Evolutionary conservation across 176 grass and related monocot genomes (phyloP).

Genomic region (Panicum miliaceum): DNA sequence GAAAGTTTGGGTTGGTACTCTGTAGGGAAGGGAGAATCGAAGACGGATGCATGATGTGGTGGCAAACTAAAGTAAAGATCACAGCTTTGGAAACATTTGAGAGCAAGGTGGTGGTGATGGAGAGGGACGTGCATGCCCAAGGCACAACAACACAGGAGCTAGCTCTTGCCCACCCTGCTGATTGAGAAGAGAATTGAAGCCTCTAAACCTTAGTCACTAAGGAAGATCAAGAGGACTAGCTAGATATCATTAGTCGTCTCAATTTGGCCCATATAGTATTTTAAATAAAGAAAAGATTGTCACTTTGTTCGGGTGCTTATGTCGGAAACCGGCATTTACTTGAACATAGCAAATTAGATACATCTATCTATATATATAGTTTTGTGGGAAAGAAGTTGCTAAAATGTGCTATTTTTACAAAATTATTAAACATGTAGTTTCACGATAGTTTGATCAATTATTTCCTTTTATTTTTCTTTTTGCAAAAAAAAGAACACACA

Average conservation of each 20-base stretch:
- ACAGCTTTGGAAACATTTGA: conserved; percentile 22
- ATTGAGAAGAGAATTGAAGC: background rate
- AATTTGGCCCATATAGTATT: background rate
- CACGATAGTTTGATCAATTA: background rate
- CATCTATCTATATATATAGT: background rate
- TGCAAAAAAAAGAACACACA: too few relatives aligned
- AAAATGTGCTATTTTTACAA: background rate
- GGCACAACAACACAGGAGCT: background rate
- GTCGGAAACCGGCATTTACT: background rate
- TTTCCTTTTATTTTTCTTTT: background rate
- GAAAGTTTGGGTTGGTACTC: conserved; percentile 24
- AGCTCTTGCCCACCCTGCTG: background rate
- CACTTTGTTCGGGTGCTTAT: background rate
- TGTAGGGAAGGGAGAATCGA: background rate
- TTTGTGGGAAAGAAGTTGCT: background rate
- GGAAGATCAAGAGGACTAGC: background rate
- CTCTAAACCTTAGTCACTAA: conserved; percentile 47
- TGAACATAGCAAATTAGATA: background rate
- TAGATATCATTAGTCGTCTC: background rate
- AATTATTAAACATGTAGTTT: background rate
- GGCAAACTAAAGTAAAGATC: conserved; percentile 4
- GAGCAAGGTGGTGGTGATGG: conserved; percentile 1
- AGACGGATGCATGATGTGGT: background rate
- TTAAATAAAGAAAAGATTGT: background rate
- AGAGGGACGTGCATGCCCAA: conserved; percentile 30